Percentiles rank a stretch among this genome's conserved stretches.
Evolutionary conservation across 2,329 filamentous ascomycete species (phyloP).

Genomic region (Parafenestella ontariensis): DNA sequence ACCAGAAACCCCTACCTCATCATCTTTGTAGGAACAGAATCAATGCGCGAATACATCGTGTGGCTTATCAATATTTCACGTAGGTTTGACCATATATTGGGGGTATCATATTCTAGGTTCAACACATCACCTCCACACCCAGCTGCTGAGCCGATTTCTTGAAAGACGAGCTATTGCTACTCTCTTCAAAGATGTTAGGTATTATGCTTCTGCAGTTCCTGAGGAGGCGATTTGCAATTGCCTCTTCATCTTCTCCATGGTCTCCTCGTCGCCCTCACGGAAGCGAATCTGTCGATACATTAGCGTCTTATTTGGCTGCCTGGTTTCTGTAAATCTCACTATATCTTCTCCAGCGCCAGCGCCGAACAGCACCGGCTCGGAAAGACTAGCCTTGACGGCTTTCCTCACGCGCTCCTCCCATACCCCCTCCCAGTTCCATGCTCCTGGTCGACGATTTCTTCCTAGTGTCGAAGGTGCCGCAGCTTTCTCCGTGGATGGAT

Average conservation of each 20-base stretch:
- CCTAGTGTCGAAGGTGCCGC: constrained; percentile 44
- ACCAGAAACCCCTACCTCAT: neutral
- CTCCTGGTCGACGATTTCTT: constrained; percentile 70
- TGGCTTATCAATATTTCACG: neutral
- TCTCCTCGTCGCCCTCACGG: constrained; percentile 43
- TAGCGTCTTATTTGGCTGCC: constrained; percentile 3
- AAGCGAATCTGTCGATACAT: constrained; percentile 47
- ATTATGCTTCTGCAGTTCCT: constrained; percentile 22
- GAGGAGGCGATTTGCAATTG: constrained; percentile 30
- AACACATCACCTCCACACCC: neutral
- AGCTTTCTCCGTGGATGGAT: constrained; percentile 20
- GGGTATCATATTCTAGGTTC: neutral
- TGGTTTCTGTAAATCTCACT: constrained; percentile 54
- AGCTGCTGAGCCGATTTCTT: neutral
- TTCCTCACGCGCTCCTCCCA: constrained; percentile 90
- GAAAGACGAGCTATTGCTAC: neutral
- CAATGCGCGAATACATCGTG: neutral
- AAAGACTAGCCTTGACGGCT: constrained; percentile 76
- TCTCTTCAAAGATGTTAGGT: neutral
- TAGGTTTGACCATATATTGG: neutral
- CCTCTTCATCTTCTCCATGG: constrained; percentile 40
- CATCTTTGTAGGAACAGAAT: neutral
- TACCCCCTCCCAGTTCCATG: constrained; percentile 98
- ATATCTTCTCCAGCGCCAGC: constrained; percentile 71
- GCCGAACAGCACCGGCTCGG: constrained; percentile 81